Percentiles rank a stretch among this genome's conserved stretches.
These are phyloP conservation scores for Ceratocystis eucalypticola DNA, from an alignment of 2,329 filamentous ascomycete species.

Conservation along the genomic window DNA sequence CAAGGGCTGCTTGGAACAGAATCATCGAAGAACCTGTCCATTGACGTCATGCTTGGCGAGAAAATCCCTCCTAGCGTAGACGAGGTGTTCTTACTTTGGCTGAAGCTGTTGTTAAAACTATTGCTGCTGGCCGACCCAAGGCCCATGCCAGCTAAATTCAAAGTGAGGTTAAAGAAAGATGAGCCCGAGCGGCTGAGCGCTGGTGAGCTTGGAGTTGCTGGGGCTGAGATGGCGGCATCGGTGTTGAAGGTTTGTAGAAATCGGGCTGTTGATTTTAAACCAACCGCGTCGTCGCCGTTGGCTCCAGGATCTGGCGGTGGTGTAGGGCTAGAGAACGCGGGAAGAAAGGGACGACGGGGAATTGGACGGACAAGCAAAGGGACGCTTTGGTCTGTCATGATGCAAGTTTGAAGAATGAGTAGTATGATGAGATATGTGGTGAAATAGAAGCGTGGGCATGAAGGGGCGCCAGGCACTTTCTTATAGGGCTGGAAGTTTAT, in stretches of 20 bases:
- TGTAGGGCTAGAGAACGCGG: conserved; percentile 37
- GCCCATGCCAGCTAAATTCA: conserved; percentile 64
- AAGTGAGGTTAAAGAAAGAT: conserved; percentile 48
- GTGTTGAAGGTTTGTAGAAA: conserved; percentile 17
- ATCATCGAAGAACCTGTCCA: conserved; percentile 37
- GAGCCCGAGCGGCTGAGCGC: conserved; percentile 21
- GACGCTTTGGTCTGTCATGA: conserved; percentile 31
- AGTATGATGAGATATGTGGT: background rate
- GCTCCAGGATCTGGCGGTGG: conserved; percentile 30
- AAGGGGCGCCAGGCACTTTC: background rate
- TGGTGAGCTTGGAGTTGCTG: conserved; percentile 25
- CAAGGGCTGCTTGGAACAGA: conserved; percentile 48
- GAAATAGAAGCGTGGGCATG: background rate
- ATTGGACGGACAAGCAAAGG: conserved; percentile 53
- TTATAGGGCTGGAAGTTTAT: background rate
- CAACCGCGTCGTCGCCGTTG: conserved; percentile 24
- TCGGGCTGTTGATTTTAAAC: conserved; percentile 20
- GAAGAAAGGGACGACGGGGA: conserved; percentile 57
- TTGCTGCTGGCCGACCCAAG: background rate
- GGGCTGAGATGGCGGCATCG: conserved; percentile 28
- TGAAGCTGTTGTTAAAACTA: no score
- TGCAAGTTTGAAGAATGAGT: background rate
- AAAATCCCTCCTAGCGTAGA: conserved; percentile 91
- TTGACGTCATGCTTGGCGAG: conserved; percentile 47
- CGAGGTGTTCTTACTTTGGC: conserved; percentile 28